Evolutionary conservation across 2,329 filamentous ascomycete species (phyloP), one percentile per base, ranked within the genome.

Genomic region (Metarhizium robertsii): DNA sequence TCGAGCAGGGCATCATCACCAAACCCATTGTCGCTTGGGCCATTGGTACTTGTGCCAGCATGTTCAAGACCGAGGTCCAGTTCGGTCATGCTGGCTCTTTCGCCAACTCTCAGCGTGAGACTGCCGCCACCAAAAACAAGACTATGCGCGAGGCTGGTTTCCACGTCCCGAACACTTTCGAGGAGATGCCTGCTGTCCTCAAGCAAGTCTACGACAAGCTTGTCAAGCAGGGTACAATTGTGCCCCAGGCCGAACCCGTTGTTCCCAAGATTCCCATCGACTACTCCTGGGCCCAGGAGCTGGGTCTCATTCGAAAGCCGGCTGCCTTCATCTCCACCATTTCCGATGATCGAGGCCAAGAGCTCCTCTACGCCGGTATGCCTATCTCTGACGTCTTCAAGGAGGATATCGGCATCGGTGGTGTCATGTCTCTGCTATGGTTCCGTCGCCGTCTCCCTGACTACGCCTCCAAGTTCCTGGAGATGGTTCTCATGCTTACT

Each of bases 401-500:
- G 74, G 94, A 99, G 81, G 92, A 97, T 66, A 97, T 99, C 67
- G 94, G 94, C 66, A 97, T 99, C 66, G 94, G 94, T 73, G 94
- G 94, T 87, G 94, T 99, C 78, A 99, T 99, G 94, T 96, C 94
- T 59, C 85, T 99, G 57, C 82, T 99, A 66, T 99, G 94, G 94
- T 99, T 99, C 91, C 92, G 94, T 70, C 92, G 94, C 75, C 89
- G 94, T 71, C 88, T 99, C 60, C 94, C 94, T 61, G 80, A 87
- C 70, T 97, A 96, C 73, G 94, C 94, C 69, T 95, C 90, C 83
- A 95, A 95, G 79, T 99, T 99, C 83, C 79, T 99, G 65, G 94
- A 99, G 83, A 99, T 99, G 94, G 94, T 99, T 63, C 92, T 99
- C 74, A 99, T 99, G 94, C 85, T 99, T 70, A 99, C 94, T 70